Conservation (phyloP, 139 green algal species). For the Volvox africanus region DNA sequence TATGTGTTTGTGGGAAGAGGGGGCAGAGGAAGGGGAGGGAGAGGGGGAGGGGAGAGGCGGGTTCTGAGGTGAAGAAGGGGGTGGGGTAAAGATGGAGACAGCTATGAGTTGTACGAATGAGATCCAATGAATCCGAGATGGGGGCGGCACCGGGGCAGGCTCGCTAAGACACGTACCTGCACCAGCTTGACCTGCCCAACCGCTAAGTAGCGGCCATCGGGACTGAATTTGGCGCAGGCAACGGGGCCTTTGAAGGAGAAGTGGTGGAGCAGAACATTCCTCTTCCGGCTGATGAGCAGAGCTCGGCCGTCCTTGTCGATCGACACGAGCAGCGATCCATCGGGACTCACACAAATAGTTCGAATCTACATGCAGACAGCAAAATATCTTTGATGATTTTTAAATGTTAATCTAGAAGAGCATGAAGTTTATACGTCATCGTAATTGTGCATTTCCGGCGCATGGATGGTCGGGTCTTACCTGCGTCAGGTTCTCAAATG, state of each 20-base stretch:
- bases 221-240: constrained; percentile 86
- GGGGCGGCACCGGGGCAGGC: no score
- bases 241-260: constrained; percentile 93
- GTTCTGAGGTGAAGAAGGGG: background rate
- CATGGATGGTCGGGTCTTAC: constrained; percentile 21
- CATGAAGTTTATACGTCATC: no score
- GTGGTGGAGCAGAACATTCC: constrained; percentile 90
- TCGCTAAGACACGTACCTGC: constrained; percentile 65
- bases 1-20: background rate
- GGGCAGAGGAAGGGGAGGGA: background rate
- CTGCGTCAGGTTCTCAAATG: constrained; percentile 87
- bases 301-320: constrained; percentile 88
- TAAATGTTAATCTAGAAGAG: background rate
- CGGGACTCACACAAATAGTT: constrained; percentile 82
- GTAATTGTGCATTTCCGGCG: no score
- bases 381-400: background rate
- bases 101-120: no score
- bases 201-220: constrained; percentile 91
- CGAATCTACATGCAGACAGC: constrained; percentile 68
- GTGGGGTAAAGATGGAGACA: background rate
- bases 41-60: background rate
- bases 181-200: constrained; percentile 88
- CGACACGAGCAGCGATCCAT: constrained; percentile 87
- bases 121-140: no score
- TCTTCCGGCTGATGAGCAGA: constrained; percentile 84